A percentile compares a stretch with the other conserved stretches of the same genome.
Conservation (phyloP, 495 filamentous ascomycete genomes). For the Baudoinia panamericana region DNA sequence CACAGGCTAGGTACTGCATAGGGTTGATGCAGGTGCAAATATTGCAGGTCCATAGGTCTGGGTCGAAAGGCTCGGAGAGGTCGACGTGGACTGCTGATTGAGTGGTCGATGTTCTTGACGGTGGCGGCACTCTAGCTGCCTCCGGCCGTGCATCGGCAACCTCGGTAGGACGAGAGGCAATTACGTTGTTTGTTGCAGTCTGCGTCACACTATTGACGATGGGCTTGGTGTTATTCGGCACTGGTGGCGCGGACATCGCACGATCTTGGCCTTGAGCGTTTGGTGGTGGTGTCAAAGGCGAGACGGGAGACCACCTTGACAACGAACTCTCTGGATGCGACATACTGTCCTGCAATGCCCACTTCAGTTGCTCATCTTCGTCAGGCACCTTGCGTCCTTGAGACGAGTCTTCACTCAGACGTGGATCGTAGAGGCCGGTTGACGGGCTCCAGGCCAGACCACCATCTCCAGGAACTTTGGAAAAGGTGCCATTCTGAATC, state of each 20-base stretch:
- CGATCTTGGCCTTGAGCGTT: background rate
- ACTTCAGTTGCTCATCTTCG: slow-evolving; percentile 20
- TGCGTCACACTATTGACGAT: too few species aligned
- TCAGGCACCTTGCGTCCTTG: background rate
- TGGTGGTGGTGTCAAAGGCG: slow-evolving; percentile 2
- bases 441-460: slow-evolving; percentile 28
- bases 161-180: background rate
- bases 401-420: background rate
- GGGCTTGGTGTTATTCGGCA: too few species aligned
- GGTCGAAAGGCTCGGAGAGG: slow-evolving; percentile 19
- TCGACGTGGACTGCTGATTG: slow-evolving; percentile 8
- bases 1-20: slow-evolving; percentile 53
- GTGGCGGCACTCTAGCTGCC: too few species aligned
- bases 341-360: slow-evolving; percentile 15
- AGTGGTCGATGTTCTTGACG: background rate
- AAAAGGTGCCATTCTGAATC: slow-evolving; percentile 42
- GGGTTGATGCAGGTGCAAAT: slow-evolving; percentile 80
- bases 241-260: background rate
- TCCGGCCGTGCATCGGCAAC: background rate
- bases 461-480: slow-evolving; percentile 14
- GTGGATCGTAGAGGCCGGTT: slow-evolving; percentile 35
- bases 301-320: slow-evolving; percentile 1
- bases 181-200: background rate
- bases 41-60: slow-evolving; percentile 55
- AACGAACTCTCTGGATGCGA: background rate